Conservation (phyloP, 1,284 basidiomycete genomes). For the Stereum hirsutum region DNA sequence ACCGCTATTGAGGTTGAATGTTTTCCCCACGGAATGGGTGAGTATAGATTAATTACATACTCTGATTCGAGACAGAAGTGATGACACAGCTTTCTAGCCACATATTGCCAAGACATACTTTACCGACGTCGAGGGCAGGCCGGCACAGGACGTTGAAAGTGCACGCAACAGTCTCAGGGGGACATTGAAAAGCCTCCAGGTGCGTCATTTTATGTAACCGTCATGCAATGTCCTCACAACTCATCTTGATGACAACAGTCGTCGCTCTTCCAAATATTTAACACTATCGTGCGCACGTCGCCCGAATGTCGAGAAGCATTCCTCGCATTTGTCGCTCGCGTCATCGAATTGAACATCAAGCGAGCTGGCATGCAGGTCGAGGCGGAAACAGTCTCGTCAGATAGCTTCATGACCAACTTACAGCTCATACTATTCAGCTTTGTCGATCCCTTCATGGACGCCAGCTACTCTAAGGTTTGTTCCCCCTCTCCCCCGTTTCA, state of each 20-base stretch:
- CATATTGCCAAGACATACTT: slow-evolving; percentile 75
- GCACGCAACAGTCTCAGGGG: slow-evolving; percentile 77
- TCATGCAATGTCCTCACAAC: slow-evolving; percentile 2
- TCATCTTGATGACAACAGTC: slow-evolving; percentile 29
- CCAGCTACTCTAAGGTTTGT: slow-evolving; percentile 76
- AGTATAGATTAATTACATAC: too few species aligned
- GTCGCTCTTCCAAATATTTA: slow-evolving; percentile 85
- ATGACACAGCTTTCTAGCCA: slow-evolving; percentile 40
- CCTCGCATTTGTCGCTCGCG: slow-evolving; percentile 75
- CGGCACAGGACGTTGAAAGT: slow-evolving; percentile 71
- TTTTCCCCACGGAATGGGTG: slow-evolving; percentile 86
- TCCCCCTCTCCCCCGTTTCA: background rate
- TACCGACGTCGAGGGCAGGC: slow-evolving; percentile 72
- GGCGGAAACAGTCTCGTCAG: slow-evolving; percentile 76
- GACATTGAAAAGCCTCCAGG: slow-evolving; percentile 77
- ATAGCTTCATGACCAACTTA: slow-evolving; percentile 91
- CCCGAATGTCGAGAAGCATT: slow-evolving; percentile 77
- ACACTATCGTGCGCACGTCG: slow-evolving; percentile 79
- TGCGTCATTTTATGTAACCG: slow-evolving; percentile 18
- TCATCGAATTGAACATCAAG: slow-evolving; percentile 73
- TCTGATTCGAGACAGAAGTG: background rate
- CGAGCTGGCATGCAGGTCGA: slow-evolving; percentile 92
- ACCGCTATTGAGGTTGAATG: slow-evolving; percentile 72
- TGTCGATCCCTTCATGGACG: slow-evolving; percentile 96
- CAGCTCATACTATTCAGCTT: slow-evolving; percentile 80